These are phyloP conservation scores for Bothriochloa decipiens DNA, from an alignment of 176 grass and related monocot species.

Conservation along the genomic window DNA sequence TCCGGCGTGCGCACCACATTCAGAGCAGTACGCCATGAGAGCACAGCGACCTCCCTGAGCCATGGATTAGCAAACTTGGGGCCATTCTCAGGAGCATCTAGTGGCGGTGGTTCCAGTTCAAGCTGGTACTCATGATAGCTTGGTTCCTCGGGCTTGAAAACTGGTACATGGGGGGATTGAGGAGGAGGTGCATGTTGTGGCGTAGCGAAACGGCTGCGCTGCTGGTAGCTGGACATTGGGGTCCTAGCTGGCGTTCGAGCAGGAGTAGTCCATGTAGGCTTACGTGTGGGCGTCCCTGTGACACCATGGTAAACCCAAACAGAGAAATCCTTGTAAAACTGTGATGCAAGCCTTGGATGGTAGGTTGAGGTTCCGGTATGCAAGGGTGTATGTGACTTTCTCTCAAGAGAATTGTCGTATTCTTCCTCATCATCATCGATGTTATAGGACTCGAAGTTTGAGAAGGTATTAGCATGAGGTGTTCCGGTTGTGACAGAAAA, in stretches of 20 bases:
- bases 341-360: slow-evolving; percentile 66
- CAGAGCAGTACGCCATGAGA: slow-evolving; percentile 61
- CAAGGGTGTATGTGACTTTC: slow-evolving; percentile 49
- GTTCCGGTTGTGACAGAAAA: slow-evolving; percentile 46
- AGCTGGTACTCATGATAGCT: slow-evolving; percentile 42
- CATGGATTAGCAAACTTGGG: slow-evolving; percentile 75
- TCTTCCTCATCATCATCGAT: slow-evolving; percentile 41
- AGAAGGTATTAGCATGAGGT: slow-evolving; percentile 47
- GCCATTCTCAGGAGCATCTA: slow-evolving; percentile 44
- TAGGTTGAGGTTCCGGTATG: slow-evolving; percentile 31
- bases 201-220: slow-evolving; percentile 31
- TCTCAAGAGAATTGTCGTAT: slow-evolving; percentile 71
- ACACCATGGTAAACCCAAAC: slow-evolving; percentile 74
- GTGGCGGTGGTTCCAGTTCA: slow-evolving; percentile 51
- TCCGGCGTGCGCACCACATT: slow-evolving; percentile 73
- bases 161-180: slow-evolving; percentile 41
- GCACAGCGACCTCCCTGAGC: slow-evolving; percentile 61
- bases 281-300: slow-evolving; percentile 51
- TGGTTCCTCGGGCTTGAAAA: slow-evolving; percentile 50
- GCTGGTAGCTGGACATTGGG: slow-evolving; percentile 50
- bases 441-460: slow-evolving; percentile 44
- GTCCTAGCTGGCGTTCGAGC: slow-evolving; percentile 59
- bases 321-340: slow-evolving; percentile 81
- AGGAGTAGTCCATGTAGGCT: slow-evolving; percentile 57
- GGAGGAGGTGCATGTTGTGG: slow-evolving; percentile 12